Evolutionary conservation across 148 eudicot species (phyloP), one percentile per base, ranked within the genome.

Genomic region (Rhododendron vialii): DNA sequence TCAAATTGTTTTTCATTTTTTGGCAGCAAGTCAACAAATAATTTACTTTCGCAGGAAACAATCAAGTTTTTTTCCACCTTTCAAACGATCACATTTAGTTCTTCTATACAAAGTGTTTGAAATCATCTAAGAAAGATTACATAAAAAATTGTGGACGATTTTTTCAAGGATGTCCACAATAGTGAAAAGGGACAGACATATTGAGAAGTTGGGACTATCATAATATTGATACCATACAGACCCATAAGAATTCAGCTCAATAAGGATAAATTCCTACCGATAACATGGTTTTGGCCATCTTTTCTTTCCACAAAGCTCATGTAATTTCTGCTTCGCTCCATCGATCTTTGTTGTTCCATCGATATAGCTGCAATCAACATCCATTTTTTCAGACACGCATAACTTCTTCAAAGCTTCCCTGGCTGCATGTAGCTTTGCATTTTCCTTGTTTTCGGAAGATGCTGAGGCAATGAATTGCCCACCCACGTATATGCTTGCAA

Each of bases 361-460:
- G 20, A 71, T 4, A 5, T 2, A 47, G 95, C 93, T 71, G 76
- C 5, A 30, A 30, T 30, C 76, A 71, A 30, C 7, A 30, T 71
- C 88, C 93, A 82, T 95, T 30, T 71, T 35, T 89, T 90, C 91
- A 80, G 92, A 88, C 87, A 78, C 82, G 3, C 81, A 78, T 35
- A 94, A 85, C 78, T 88, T 90, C 57, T 55, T 57, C 61, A 95
- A 69, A 69, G 98, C 96, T 53, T 89, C 94, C 84, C 87, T 92
- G 18, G 96, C 96, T 9, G 98, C 96, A 85, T 90, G 89, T 83
- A 95, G 96, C 91, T 85, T 95, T 5, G 98, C 93, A 78, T 86
- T 93, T 61, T 90, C 96, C 87, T 88, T 92, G 22, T 92, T 90
- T 84, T 92, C 92, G 0, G 96, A 92, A 41, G 91, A 88, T 36